Evolutionary conservation across 345 rosid species (phyloP).

Genomic region (Citrus mangshanensis): DNA sequence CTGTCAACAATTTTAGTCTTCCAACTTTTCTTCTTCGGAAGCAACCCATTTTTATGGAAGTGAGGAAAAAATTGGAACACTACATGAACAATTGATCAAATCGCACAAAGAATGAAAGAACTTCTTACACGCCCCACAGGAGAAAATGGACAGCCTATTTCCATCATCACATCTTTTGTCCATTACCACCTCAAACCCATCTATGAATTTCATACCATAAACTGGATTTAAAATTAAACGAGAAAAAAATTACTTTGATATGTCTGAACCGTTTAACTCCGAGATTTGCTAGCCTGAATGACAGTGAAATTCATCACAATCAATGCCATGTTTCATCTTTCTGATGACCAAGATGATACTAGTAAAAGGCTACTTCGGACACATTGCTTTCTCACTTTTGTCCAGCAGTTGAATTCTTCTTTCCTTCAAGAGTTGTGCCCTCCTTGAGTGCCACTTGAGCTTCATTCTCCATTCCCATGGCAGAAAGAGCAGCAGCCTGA

Average conservation of each 20-base stretch:
- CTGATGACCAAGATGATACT: background rate
- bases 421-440: conserved; percentile 61
- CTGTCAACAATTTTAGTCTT: conserved; percentile 9
- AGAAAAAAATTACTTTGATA: conserved; percentile 9
- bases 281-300: background rate
- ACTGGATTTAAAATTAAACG: conserved; percentile 1
- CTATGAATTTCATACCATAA: conserved; percentile 6
- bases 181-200: conserved; percentile 10
- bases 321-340: background rate
- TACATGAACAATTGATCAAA: background rate
- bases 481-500: conserved; percentile 67
- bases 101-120: conserved; percentile 10
- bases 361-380: conserved; percentile 2
- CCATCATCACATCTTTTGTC: background rate
- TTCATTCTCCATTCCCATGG: conserved; percentile 70
- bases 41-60: background rate
- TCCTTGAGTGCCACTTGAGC: conserved; percentile 73
- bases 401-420: conserved; percentile 33
- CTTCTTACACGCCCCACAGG: background rate
- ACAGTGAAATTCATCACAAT: conserved; percentile 3
- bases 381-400: conserved; percentile 20
- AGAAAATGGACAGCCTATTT: conserved; percentile 11
- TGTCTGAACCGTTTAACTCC: background rate
- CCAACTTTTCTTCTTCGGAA: background rate
- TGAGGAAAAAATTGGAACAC: background rate